These are phyloP conservation scores for Auricularia auricula-judae DNA, from an alignment of 768 basidiomycete genomes.

Conservation along the genomic window DNA sequence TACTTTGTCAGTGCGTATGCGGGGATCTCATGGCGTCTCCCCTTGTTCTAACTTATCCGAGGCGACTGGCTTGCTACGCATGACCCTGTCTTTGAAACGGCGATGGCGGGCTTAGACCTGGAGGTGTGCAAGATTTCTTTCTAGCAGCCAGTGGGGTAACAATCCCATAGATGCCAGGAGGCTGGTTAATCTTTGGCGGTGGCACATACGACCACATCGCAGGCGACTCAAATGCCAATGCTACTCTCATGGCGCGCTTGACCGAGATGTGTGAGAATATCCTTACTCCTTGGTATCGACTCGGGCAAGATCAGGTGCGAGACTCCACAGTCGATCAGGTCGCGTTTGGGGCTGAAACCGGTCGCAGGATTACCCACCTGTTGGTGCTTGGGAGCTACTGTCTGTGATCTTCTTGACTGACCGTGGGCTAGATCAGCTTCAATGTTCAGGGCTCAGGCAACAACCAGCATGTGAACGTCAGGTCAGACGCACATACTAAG, in stretches of 20 bases:
- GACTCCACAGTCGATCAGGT: background rate
- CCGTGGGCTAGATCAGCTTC: background rate
- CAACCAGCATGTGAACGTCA: constrained; percentile 14
- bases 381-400: background rate
- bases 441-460: background rate
- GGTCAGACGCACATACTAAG: constrained; percentile 19
- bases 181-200: background rate
- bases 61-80: background rate
- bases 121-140: background rate
- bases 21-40: background rate
- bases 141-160: background rate
- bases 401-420: background rate
- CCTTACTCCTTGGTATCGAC: background rate
- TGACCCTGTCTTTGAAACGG: background rate
- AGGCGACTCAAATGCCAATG: background rate
- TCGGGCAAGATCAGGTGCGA: background rate
- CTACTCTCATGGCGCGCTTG: background rate
- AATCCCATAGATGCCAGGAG: background rate
- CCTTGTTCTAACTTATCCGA: background rate
- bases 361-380: background rate
- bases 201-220: background rate
- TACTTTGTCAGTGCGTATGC: background rate
- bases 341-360: background rate
- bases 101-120: background rate
- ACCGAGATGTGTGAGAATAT: background rate